Percentiles rank a stretch among this genome's conserved stretches.
Evolutionary conservation across 257 asterid genomes (phyloP).

Genomic region (Rauvolfia tetraphylla): DNA sequence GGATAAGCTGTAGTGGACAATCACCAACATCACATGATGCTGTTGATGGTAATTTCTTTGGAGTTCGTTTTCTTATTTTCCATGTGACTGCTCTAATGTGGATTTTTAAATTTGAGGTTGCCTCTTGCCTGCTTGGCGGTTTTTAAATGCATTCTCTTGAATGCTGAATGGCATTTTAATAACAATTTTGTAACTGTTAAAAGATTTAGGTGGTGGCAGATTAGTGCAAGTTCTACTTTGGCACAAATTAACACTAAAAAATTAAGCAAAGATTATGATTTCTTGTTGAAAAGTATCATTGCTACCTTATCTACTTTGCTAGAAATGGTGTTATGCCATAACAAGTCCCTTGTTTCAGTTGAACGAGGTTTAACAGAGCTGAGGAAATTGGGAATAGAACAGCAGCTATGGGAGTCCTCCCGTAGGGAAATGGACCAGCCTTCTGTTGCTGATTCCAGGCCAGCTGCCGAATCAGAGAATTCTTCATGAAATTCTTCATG

Average conservation of each 20-base stretch:
- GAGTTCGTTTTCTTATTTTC: neutral
- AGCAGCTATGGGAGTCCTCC: constrained; percentile 89
- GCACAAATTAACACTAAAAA: no score
- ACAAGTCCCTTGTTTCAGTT: constrained; percentile 36
- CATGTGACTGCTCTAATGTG: neutral
- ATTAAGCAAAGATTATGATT: neutral
- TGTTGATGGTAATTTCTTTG: constrained; percentile 66
- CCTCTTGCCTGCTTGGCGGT: neutral
- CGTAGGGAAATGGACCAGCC: constrained; percentile 68
- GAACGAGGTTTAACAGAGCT: constrained; percentile 84
- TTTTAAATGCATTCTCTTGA: neutral
- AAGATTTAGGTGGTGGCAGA: neutral
- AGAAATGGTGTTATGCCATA: neutral
- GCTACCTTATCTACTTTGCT: neutral
- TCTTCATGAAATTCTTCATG: constrained; percentile 30
- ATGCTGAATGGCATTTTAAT: neutral
- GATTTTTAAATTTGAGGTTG: neutral
- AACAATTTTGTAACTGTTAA: neutral
- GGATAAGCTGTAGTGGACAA: constrained; percentile 86
- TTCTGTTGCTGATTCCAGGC: constrained; percentile 29
- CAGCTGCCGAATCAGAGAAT: constrained; percentile 34
- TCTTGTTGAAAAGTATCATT: neutral
- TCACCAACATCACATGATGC: constrained; percentile 91
- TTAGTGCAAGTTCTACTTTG: neutral
- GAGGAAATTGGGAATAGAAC: constrained; percentile 78